These are phyloP conservation scores for Cercospora sesami DNA, from an alignment of 2,329 filamentous ascomycete genomes.

Conservation along the genomic window DNA sequence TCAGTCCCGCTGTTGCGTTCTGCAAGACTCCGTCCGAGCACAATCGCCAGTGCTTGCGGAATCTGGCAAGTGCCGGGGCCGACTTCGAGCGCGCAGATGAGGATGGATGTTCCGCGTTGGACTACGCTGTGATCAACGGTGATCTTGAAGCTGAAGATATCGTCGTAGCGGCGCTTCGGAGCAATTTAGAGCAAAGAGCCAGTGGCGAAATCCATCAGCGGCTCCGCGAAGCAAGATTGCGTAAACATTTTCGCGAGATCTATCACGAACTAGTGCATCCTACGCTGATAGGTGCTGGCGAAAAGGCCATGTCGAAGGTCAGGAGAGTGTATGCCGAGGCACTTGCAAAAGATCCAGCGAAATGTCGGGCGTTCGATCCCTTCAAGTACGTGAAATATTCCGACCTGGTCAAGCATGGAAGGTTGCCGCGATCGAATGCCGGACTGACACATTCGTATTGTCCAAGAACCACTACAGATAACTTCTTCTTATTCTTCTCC, in stretches of 20 bases:
- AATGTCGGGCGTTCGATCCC: neutral
- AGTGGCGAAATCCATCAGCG: neutral
- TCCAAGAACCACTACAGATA: neutral
- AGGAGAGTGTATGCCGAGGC: neutral
- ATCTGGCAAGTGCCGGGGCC: constrained; percentile 37
- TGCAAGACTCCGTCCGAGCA: too few species aligned
- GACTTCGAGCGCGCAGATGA: constrained; percentile 39
- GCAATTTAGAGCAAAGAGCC: neutral
- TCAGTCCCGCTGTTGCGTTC: too few species aligned
- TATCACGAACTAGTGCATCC: constrained; percentile 14
- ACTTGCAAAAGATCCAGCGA: neutral
- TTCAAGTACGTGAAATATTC: constrained; percentile 5
- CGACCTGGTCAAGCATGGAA: constrained; percentile 2
- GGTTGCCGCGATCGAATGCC: constrained; percentile 7
- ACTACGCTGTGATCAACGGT: constrained; percentile 41
- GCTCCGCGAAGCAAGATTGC: constrained; percentile 3
- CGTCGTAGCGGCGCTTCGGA: neutral
- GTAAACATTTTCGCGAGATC: constrained; percentile 8
- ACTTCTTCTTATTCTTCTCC: constrained; percentile 11
- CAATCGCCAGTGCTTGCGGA: too few species aligned
- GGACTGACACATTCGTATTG: constrained; percentile 2
- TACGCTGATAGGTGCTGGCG: neutral
- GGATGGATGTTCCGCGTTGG: constrained; percentile 42
- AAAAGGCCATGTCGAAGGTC: neutral
- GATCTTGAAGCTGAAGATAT: constrained; percentile 9